A percentile compares a stretch with the other conserved stretches of the same genome.
These are phyloP conservation scores for Saturnispora saitoi DNA, from an alignment of 805 yeast species.

Conservation along the genomic window DNA sequence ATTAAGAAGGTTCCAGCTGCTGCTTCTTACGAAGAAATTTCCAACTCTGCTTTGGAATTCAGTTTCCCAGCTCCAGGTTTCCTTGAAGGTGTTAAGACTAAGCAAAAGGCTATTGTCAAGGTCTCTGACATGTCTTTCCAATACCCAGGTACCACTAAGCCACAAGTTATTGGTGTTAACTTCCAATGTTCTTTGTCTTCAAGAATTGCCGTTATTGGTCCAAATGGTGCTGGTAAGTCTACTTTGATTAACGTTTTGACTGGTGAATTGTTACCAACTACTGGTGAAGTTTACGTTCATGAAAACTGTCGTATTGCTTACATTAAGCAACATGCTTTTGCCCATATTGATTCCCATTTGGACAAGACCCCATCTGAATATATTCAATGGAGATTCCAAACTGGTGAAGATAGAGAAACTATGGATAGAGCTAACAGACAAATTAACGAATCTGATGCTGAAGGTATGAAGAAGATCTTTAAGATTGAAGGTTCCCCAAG, in stretches of 20 bases:
- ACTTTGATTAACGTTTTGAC: constrained; percentile 97
- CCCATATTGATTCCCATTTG: constrained; percentile 96
- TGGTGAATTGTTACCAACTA: constrained; percentile 98
- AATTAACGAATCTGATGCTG: constrained; percentile 93
- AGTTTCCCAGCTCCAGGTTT: constrained; percentile 99
- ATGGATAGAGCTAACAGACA: constrained; percentile 99
- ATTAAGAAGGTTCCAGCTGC: constrained; percentile 99
- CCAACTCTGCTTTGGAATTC: constrained; percentile 96
- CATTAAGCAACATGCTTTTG: constrained; percentile 99
- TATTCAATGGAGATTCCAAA: constrained; percentile 99
- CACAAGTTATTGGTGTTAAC: constrained; percentile 83
- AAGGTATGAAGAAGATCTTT: constrained; percentile 98
- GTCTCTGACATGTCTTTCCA: constrained; percentile 97
- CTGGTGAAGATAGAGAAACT: constrained; percentile 99
- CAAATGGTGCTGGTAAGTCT: constrained; percentile 99
- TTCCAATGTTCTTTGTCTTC: constrained; percentile 99
- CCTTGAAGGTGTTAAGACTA: constrained; percentile 99
- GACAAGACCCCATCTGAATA: constrained; percentile 99
- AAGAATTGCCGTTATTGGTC: constrained; percentile 99
- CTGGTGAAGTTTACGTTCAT: constrained; percentile 98
- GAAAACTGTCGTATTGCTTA: constrained; percentile 99
- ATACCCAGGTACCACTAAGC: constrained; percentile 97
- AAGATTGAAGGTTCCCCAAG: constrained; percentile 98
- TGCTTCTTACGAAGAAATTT: constrained; percentile 96
- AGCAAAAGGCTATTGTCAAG: constrained; percentile 99